Evolutionary conservation across 2,329 filamentous ascomycete genomes (phyloP).

Genomic region (Sclerotinia sclerotiorum): DNA sequence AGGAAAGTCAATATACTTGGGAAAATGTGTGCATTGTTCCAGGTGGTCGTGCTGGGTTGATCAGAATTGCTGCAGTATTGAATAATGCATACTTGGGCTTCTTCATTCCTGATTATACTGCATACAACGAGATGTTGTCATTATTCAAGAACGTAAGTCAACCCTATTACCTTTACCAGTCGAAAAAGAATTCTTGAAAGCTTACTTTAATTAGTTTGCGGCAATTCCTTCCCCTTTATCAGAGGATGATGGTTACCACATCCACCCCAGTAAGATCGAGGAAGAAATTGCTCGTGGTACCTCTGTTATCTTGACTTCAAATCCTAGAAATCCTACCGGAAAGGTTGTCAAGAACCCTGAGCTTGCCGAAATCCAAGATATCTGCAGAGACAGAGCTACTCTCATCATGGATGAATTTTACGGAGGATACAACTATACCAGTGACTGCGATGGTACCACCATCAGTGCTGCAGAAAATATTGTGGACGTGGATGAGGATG

Average conservation of each 20-base stretch:
- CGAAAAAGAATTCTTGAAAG: neutral
- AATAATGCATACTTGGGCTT: conserved; percentile 92
- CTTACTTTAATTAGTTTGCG: conserved; percentile 59
- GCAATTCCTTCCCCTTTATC: conserved; percentile 83
- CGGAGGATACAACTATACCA: conserved; percentile 93
- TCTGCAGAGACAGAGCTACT: conserved; percentile 86
- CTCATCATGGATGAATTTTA: conserved; percentile 98
- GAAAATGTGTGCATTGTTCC: conserved; percentile 98
- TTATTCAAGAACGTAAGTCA: conserved; percentile 78
- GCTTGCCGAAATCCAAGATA: conserved; percentile 85
- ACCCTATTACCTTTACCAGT: neutral
- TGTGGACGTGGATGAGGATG: conserved; percentile 82
- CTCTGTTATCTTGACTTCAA: conserved; percentile 88
- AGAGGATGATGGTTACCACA: conserved; percentile 85
- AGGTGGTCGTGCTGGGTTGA: conserved; percentile 86
- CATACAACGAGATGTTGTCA: conserved; percentile 96
- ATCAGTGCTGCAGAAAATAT: conserved; percentile 89
- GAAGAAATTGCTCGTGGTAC: conserved; percentile 86
- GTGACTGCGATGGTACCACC: conserved; percentile 83
- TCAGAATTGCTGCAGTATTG: conserved; percentile 89
- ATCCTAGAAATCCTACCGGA: conserved; percentile 92
- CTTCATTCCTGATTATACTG: conserved; percentile 94
- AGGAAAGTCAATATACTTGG: conserved; percentile 88
- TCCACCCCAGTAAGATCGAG: conserved; percentile 88
- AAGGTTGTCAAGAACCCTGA: conserved; percentile 83